Conservation (phyloP, 106 monocot genomes). For the Narthecium ossifragum region DNA sequence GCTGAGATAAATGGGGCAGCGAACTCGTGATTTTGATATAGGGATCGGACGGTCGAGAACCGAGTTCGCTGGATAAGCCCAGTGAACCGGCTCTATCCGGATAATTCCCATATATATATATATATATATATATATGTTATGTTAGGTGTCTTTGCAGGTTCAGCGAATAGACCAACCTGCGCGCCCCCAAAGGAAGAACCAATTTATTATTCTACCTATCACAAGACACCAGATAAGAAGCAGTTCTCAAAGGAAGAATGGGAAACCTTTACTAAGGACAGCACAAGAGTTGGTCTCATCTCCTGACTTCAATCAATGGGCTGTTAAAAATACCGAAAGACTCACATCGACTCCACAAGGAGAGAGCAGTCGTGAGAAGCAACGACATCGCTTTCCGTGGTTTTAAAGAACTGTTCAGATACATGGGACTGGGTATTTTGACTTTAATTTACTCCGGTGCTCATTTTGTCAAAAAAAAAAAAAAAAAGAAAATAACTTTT, state of each 20-base stretch:
- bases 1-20: too few species aligned
- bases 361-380: neutral
- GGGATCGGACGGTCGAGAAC: too few species aligned
- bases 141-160: conserved; percentile 22
- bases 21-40: too few species aligned
- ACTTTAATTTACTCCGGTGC: too few species aligned
- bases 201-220: conserved; percentile 66
- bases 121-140: neutral
- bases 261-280: conserved; percentile 57
- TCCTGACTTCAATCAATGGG: conserved; percentile 74
- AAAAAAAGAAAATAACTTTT: too few species aligned
- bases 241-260: conserved; percentile 76
- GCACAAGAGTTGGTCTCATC: conserved; percentile 85
- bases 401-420: too few species aligned
- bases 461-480: too few species aligned
- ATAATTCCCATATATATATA: too few species aligned
- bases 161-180: conserved; percentile 11
- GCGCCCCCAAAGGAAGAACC: conserved; percentile 11
- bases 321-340: conserved; percentile 54
- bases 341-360: conserved; percentile 47
- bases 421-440: too few species aligned
- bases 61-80: too few species aligned
- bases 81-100: too few species aligned
- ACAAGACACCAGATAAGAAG: conserved; percentile 63
- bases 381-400: conserved; percentile 23